phyloP scores from a whole-genome alignment of 352 stramenopile species.

The Discostella stelligera region DNA sequence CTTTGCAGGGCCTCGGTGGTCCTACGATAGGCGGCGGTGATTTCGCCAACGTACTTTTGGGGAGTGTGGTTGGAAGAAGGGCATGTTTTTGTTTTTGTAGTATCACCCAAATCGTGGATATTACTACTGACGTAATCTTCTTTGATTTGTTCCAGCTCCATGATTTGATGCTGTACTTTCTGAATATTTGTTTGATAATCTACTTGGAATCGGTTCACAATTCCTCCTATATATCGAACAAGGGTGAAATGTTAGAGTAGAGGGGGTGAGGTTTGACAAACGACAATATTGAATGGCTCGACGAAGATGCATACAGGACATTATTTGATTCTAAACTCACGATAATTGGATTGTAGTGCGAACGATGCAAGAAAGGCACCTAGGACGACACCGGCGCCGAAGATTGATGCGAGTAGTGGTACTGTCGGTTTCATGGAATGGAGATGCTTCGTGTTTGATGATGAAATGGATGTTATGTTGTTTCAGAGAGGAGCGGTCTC shows the following conservation, averaged over 20 bases:
- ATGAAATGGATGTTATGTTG: too few species aligned
- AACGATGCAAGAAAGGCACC: constrained; percentile 16
- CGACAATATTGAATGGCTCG: too few species aligned
- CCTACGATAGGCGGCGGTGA: constrained; percentile 11
- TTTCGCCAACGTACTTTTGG: constrained; percentile 18
- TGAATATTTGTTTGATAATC: constrained; percentile 8
- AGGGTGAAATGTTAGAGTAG: neutral
- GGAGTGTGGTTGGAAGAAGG: neutral
- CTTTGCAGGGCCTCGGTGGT: constrained; percentile 22
- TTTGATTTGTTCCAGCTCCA: neutral
- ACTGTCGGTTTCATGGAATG: neutral
- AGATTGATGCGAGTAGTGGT: neutral
- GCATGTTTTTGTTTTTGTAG: neutral
- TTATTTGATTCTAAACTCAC: constrained; percentile 10
- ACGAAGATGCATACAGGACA: too few species aligned
- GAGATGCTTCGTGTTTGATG: too few species aligned
- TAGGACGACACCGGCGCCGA: constrained; percentile 9
- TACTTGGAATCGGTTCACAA: constrained; percentile 10
- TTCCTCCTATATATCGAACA: constrained; percentile 9
- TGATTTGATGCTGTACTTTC: neutral
- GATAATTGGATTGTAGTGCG: constrained; percentile 24
- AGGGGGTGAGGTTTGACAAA: too few species aligned
- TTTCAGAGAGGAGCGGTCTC: too few species aligned
- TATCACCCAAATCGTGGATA: neutral
- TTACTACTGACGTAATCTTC: neutral